Base-by-base conservation (phyloP, 2,329 filamentous ascomycete genomes). In the Scytalidium sp. region DNA sequence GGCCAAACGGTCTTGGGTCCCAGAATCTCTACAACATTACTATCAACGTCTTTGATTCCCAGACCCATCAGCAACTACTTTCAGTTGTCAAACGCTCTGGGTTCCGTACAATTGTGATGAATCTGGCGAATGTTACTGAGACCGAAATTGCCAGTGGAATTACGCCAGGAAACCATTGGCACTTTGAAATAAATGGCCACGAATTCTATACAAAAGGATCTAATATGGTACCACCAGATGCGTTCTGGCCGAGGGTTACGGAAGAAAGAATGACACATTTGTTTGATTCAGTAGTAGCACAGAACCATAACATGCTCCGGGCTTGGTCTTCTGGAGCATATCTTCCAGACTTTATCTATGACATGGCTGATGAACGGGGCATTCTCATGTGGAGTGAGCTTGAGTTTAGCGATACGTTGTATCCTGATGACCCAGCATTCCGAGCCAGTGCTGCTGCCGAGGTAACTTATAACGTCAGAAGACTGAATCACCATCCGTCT, bases 131-230 rank as follows among this genome's bases (percentile, higher is more conserved):
- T 3, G 75, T 84, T 20, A 78, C 78, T 1, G 69, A 78, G 0
- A 70, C 70, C 1, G 79, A 85, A 53, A 60, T 80, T 1, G 68
- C 71, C 1, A 67, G 72, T 50, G 80, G 82, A 2, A 75, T 83
- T 52, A 72, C 76, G n/a, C 73, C 75, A 0, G 79, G 78, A 7
- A 76, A 75, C 41, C 79, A 81, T 61, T 81, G 81, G 80, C 80
- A 85, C 59, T 85, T 86, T 54, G 80, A 85, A 60, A 73, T 86
- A 51, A 86, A 86, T 51, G 81, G 82, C 1, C 74, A 79, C 44
- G 75, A 80, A 11, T 82, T 86, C 56, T 86, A 83, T 56, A 81
- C 79, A 2, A 84, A 84, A 59, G 82, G 81, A 3, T 81, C 78
- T 17, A 84, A 85, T 55, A 77, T 85, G 54, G 81, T 85, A 45